Evolutionary conservation across 2,329 filamentous ascomycete species (phyloP).

Genomic region (Pseudogymnoascus sp.): DNA sequence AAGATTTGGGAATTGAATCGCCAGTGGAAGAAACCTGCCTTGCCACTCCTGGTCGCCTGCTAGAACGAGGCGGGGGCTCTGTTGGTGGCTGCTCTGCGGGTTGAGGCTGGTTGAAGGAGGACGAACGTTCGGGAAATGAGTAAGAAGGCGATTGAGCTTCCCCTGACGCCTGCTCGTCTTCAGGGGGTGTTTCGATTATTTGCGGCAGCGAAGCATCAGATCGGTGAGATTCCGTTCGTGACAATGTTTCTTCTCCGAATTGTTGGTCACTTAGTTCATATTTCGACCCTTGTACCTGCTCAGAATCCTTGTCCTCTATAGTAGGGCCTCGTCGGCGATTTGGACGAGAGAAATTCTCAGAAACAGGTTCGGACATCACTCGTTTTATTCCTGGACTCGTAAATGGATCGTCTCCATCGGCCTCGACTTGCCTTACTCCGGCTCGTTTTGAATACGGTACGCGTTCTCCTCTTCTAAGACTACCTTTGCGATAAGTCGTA

Average conservation of each 20-base stretch:
- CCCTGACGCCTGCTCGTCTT: constrained; percentile 32
- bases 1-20: constrained; percentile 19
- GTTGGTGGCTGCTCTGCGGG: constrained; percentile 27
- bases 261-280: neutral
- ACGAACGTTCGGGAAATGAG: constrained; percentile 46
- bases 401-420: constrained; percentile 48
- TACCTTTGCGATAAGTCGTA: constrained; percentile 84
- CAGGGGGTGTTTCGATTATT: constrained; percentile 57
- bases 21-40: constrained; percentile 24
- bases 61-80: constrained; percentile 42
- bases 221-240: constrained; percentile 2
- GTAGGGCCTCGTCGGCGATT: constrained; percentile 19
- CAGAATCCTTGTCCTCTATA: neutral
- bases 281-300: neutral
- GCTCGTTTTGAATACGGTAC: constrained; percentile 67
- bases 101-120: constrained; percentile 38
- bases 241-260: constrained; percentile 1
- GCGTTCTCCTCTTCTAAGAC: constrained; percentile 70
- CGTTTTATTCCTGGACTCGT: constrained; percentile 36
- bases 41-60: constrained; percentile 32
- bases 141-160: constrained; percentile 19
- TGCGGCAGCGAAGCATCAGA: constrained; percentile 37
- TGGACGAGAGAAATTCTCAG: constrained; percentile 57
- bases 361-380: constrained; percentile 62
- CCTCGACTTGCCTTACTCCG: constrained; percentile 52